Evolutionary conservation across 2,329 filamentous ascomycete species (phyloP), one percentile per base, ranked within the genome.

Genomic region (Pyrenophora graminea): DNA sequence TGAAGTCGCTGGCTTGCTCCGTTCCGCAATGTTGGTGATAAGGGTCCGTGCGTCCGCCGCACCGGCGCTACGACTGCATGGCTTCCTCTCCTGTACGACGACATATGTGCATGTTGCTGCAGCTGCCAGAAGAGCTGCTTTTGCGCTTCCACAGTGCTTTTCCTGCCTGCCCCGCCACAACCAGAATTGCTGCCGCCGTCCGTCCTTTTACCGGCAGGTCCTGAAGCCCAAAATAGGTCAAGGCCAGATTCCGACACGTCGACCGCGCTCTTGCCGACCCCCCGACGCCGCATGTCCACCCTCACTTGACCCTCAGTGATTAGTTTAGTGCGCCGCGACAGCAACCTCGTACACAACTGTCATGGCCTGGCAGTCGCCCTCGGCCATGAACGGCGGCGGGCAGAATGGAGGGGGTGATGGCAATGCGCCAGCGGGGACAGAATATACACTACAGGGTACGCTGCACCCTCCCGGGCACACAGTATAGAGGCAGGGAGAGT

Each of bases 281-380:
- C 23, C 59, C 58, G 59, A 63, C 57, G 60, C 61, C 63, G 63
- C 62, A 66, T 68, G 68, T 64, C 64, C 53, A 58, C 57, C 53
- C 51, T 48, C 58, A 52, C 58, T 43, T 57, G 13, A 53, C 53
- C 55, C 48, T 56, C 61, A 53, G 58, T 40, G 57, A 39, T 51
- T 30, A 61, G 55, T 61, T 54, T 55, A 62, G 53, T 60, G 59
- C 58, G 55, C 57, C 59, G 54, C 57, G 40, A 61, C 51, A 60
- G 47, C 52, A 57, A 45, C 43, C 41, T 45, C 53, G 48, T 51
- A 58, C 51, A 59, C 58, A 48, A 66, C 62, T 57, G 72, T 66
- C 66, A 88, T 89, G 86, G 85, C 86, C 76, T 89, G 85, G 85
- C 86, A 88, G 79, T 85, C 83, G 72, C 80, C 83, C 70, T 84